These are phyloP conservation scores for Gynostemma pentaphyllum DNA, from an alignment of 306 rosid genomes.

Conservation along the genomic window DNA sequence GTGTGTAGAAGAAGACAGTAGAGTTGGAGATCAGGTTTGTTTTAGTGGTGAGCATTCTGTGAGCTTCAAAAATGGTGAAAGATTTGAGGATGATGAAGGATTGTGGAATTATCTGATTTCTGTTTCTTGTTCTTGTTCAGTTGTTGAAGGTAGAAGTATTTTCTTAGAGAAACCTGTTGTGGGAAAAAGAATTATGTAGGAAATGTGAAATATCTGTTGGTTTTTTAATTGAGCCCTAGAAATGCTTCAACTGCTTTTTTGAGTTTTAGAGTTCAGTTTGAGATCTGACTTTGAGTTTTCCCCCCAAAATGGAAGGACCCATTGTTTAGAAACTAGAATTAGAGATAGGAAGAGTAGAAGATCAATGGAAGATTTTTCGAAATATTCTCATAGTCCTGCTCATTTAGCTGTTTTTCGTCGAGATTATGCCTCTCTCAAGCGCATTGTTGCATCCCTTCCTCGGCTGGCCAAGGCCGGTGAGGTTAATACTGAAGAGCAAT, in stretches of 20 bases:
- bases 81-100: constrained; percentile 8
- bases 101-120: constrained; percentile 1
- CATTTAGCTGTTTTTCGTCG: constrained; percentile 76
- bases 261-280: constrained; percentile 6
- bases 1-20: constrained; percentile 8
- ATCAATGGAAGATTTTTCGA: constrained; percentile 64
- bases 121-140: constrained; percentile 6
- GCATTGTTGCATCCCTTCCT: constrained; percentile 55
- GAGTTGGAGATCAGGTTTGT: constrained; percentile 25
- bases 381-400: constrained; percentile 75
- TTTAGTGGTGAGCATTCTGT: constrained; percentile 9
- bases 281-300: constrained; percentile 25
- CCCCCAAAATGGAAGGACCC: constrained; percentile 28
- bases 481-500: constrained; percentile 62
- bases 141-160: constrained; percentile 17
- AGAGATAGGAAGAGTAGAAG: constrained; percentile 23
- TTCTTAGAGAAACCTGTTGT: neutral
- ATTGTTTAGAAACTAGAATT: constrained; percentile 23
- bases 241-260: no score
- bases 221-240: constrained; percentile 10
- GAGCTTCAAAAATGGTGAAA: constrained; percentile 13
- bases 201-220: constrained; percentile 21
- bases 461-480: constrained; percentile 78
- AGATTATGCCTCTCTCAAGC: constrained; percentile 55
- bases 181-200: neutral